Base-by-base conservation (phyloP, 2,329 filamentous ascomycete species). In the Cryphonectria nitschkei region DNA sequence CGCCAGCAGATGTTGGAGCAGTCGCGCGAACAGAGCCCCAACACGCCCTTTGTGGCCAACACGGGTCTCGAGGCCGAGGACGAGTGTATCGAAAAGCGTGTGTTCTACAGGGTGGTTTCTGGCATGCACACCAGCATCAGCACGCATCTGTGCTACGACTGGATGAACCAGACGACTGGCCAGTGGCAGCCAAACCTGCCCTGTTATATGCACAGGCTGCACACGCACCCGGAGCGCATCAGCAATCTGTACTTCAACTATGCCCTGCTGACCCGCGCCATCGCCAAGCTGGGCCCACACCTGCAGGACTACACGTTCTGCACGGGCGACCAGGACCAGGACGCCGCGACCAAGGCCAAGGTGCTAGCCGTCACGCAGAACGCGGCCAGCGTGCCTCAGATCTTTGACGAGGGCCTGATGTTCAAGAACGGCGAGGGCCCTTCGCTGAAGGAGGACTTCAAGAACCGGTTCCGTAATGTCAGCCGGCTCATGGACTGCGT, bases 191-290 rank as follows among this genome's bases (percentile, higher is more conserved):
- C 94, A 34, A 99, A 99, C 77, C 81, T 97, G 68, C 85, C 90
- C 74, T 99, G 96, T 85, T 99, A 97, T 86, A 90, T 93, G 78
- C 84, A 90, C 46, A 90, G 96, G n/a, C 87, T 99, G 22, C 93
- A 97, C 80, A 85, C 87, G 32, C 89, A 93, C 79, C 94, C 95
- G 0, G 96, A 99, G 75, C 92, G 95, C 72, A 93, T 99, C 78
- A 96, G 95, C 75, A 99, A 99, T 81, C 87, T 99, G 65, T 99
- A 99, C 84, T 99, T 99, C 85, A 98, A 99, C 87, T 99, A 97
- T 78, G 96, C 96, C 0, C 87, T 99, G n/a, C 87, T 99, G 56
- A 92, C 95, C 37, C 92, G 96, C 65, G 96, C 96, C 16, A 88
- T 98, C 56, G 92, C 93, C 68, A 99, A 99, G 82, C 88, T 98